phyloP scores from a whole-genome alignment of 2,329 filamentous ascomycete genomes.

The Boeremia exigua region DNA sequence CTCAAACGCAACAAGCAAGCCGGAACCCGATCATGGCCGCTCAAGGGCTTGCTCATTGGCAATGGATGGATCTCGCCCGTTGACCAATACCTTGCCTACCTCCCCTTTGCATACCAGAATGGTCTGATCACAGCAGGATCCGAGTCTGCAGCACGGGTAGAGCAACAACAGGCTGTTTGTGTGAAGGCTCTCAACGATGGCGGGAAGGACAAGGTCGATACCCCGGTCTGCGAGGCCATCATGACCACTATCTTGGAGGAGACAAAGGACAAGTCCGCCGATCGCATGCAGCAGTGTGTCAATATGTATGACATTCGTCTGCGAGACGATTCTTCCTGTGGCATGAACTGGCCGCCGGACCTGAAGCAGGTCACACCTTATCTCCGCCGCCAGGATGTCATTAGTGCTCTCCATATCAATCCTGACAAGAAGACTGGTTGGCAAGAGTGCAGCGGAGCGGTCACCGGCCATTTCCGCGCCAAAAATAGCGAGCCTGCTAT shows the following conservation, averaged over 20 bases:
- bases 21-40: conserved; percentile 69
- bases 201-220: conserved; percentile 69
- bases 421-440: conserved; percentile 83
- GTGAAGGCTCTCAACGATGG: conserved; percentile 65
- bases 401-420: conserved; percentile 81
- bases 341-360: conserved; percentile 98
- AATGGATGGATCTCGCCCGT: conserved; percentile 95
- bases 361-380: conserved; percentile 79
- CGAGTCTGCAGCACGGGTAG: conserved; percentile 67
- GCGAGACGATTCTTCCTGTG: conserved; percentile 80
- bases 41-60: conserved; percentile 88
- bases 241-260: conserved; percentile 73
- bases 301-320: conserved; percentile 99
- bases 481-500: conserved; percentile 75
- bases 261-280: conserved; percentile 63
- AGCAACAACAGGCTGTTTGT: conserved; percentile 74
- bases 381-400: conserved; percentile 80
- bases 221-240: conserved; percentile 75
- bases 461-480: conserved; percentile 73
- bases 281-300: conserved; percentile 67
- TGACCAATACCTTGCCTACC: conserved; percentile 89
- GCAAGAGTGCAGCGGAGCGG: conserved; percentile 85
- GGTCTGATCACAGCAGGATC: conserved; percentile 73
- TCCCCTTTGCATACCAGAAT: conserved; percentile 79
- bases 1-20: conserved; percentile 77